Percentiles rank a stretch among this genome's conserved stretches.
These are phyloP conservation scores for Perilla frutescens DNA, from an alignment of 257 asterid species.

Conservation along the genomic window DNA sequence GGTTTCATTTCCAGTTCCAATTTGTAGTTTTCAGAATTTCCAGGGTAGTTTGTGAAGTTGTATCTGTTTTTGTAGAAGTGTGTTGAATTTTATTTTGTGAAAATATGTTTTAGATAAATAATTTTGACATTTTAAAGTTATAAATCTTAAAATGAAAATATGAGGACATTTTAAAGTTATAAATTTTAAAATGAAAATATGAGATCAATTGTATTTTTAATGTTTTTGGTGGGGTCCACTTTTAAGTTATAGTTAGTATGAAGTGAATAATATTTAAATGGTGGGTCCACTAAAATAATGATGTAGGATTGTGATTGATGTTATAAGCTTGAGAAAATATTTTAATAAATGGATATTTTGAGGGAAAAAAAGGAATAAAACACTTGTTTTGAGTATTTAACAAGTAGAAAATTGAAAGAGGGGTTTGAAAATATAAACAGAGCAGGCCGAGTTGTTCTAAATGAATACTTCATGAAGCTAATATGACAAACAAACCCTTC, in stretches of 20 bases:
- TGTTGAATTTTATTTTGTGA: not conserved
- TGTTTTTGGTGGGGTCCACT: not conserved
- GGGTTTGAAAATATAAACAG: not conserved
- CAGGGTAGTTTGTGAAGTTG: not conserved
- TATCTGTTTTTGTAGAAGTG: not conserved
- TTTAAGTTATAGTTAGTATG: not conserved
- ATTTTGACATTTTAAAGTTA: not conserved
- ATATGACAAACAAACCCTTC: slow-evolving; percentile 12
- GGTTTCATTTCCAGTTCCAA: slow-evolving; percentile 7
- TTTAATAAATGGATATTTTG: not conserved
- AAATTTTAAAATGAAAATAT: not conserved
- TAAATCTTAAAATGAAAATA: not conserved
- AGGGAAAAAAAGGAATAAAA: not conserved
- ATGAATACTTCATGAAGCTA: slow-evolving; percentile 16
- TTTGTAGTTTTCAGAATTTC: not conserved
- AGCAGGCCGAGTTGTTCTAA: not conserved
- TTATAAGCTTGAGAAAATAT: not conserved
- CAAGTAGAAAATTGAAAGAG: not conserved
- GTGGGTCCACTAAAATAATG: not conserved
- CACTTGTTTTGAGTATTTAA: not conserved
- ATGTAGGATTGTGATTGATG: not conserved
- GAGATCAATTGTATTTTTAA: not conserved
- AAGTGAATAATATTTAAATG: not conserved
- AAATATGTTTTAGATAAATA: not conserved
- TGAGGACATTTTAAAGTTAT: not conserved